Conservation (phyloP, 2,329 filamentous ascomycete genomes). For the Colletotrichum lentis region DNA sequence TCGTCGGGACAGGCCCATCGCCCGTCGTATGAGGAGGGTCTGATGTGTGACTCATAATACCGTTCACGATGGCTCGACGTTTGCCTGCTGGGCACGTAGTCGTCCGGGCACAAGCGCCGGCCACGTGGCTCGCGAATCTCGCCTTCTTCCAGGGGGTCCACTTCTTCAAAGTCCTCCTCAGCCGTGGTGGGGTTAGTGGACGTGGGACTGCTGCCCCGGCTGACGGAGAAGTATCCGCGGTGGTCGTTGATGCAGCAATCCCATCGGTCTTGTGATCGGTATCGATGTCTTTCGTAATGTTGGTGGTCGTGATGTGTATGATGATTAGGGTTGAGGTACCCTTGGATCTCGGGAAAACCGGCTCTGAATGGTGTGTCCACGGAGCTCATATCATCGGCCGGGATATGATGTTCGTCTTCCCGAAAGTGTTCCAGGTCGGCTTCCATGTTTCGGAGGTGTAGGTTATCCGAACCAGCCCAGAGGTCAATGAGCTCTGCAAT, state of each 20-base stretch:
- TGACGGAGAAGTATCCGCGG: conserved; percentile 27
- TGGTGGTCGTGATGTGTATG: conserved; percentile 29
- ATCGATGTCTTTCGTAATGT: conserved; percentile 16
- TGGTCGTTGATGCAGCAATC: conserved; percentile 36
- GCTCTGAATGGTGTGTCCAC: conserved; percentile 19
- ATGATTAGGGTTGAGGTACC: conserved; percentile 25
- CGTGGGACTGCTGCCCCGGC: conserved; percentile 29
- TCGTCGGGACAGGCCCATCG: conserved; percentile 24
- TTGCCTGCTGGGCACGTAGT: conserved; percentile 19
- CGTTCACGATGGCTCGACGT: conserved; percentile 29
- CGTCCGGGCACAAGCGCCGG: conserved; percentile 14
- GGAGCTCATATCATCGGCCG: conserved; percentile 29
- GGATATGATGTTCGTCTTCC: conserved; percentile 41
- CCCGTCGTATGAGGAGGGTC: conserved; percentile 17
- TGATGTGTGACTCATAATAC: conserved; percentile 24
- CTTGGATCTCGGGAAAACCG: conserved; percentile 23
- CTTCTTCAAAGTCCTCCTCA: conserved; percentile 25
- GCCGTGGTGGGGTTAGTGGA: conserved; percentile 23
- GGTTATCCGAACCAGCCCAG: conserved; percentile 65
- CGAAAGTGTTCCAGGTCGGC: conserved; percentile 67
- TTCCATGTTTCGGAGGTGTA: conserved; percentile 67
- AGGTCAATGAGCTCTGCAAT: conserved; percentile 68
- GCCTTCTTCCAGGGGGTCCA: conserved; percentile 29
- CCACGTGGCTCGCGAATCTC: conserved; percentile 35
- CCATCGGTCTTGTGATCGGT: conserved; percentile 31